A percentile compares a stretch with the other conserved stretches of the same genome.
Evolutionary conservation across 768 basidiomycete species (phyloP).

Genomic region (Tylopilus plumbeoviolaceoides): DNA sequence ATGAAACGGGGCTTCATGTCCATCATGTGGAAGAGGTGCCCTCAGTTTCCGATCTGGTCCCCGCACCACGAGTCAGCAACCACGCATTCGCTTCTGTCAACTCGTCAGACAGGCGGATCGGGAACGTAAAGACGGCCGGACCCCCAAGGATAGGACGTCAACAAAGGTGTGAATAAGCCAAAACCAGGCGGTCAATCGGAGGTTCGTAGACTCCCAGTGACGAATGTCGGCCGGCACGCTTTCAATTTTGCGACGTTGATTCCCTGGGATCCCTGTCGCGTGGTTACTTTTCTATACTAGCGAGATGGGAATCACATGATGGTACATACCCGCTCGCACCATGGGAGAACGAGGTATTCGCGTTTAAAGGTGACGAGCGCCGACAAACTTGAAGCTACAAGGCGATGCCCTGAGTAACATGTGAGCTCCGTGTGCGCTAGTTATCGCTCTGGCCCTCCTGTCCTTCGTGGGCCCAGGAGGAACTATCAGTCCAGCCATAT

Average conservation of each 20-base stretch:
- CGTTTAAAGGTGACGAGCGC: conserved; percentile 1
- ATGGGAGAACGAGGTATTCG: not conserved
- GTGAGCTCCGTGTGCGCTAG: conserved; percentile 12
- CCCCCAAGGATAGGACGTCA: conserved; percentile 12
- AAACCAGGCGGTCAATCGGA: not conserved
- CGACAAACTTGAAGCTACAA: conserved; percentile 1
- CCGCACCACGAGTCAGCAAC: conserved; percentile 1
- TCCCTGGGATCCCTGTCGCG: not conserved
- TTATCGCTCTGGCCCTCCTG: conserved; percentile 4
- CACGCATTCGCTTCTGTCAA: not conserved
- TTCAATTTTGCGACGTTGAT: too few species aligned
- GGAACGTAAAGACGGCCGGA: conserved; percentile 11
- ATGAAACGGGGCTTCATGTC: conserved; percentile 2
- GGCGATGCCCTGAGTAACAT: not conserved
- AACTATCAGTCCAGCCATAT: not conserved
- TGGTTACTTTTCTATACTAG: not conserved
- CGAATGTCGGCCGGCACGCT: conserved; percentile 1
- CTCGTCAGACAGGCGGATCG: conserved; percentile 13
- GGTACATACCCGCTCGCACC: conserved; percentile 3
- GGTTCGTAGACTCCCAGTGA: not conserved
- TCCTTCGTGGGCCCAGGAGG: conserved; percentile 1
- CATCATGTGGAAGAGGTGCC: not conserved
- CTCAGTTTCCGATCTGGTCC: not conserved
- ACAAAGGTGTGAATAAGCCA: conserved; percentile 8
- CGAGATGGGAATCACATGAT: too few species aligned